These are phyloP conservation scores for Beauveria varroae DNA, from an alignment of 2,329 filamentous ascomycete genomes.

Conservation along the genomic window DNA sequence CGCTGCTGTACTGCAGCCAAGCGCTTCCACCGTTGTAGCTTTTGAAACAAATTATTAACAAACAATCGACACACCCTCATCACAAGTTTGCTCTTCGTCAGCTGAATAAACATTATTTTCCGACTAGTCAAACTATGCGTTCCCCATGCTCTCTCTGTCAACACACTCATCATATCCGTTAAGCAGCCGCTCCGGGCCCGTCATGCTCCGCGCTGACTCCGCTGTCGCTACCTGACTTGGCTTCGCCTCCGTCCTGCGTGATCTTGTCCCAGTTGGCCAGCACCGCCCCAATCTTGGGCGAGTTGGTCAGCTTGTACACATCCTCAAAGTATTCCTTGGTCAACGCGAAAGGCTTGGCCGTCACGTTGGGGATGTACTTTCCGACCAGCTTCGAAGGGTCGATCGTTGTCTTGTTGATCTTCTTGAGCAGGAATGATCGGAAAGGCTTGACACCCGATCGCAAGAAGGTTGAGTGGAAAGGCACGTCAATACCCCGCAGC, in stretches of 20 bases:
- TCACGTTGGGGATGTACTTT: slow-evolving; percentile 99
- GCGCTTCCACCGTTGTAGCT: neutral
- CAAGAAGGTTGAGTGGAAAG: slow-evolving; percentile 98
- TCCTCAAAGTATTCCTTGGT: slow-evolving; percentile 99
- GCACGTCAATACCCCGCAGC: slow-evolving; percentile 93
- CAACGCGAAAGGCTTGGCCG: slow-evolving; percentile 87
- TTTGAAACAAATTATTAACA: neutral
- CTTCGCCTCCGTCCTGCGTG: slow-evolving; percentile 34
- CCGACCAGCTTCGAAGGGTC: slow-evolving; percentile 94
- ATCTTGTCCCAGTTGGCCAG: slow-evolving; percentile 83
- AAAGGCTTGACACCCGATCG: slow-evolving; percentile 98
- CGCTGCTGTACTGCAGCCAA: neutral
- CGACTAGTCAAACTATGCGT: neutral
- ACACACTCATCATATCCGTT: slow-evolving; percentile 11
- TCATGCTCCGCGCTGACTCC: slow-evolving; percentile 34
- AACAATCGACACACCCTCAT: neutral
- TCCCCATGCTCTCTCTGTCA: neutral
- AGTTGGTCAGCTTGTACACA: slow-evolving; percentile 89
- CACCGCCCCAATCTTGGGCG: slow-evolving; percentile 66
- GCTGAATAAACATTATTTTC: neutral
- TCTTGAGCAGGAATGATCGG: slow-evolving; percentile 96
- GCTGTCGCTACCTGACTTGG: slow-evolving; percentile 29
- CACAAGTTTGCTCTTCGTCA: neutral
- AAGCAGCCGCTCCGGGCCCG: slow-evolving; percentile 34
- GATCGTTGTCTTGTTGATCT: slow-evolving; percentile 99